A percentile compares a stretch with the other conserved stretches of the same genome.
These are phyloP conservation scores for Penicillium fuscoglaucum DNA, from an alignment of 2,329 filamentous ascomycete species.

Conservation along the genomic window DNA sequence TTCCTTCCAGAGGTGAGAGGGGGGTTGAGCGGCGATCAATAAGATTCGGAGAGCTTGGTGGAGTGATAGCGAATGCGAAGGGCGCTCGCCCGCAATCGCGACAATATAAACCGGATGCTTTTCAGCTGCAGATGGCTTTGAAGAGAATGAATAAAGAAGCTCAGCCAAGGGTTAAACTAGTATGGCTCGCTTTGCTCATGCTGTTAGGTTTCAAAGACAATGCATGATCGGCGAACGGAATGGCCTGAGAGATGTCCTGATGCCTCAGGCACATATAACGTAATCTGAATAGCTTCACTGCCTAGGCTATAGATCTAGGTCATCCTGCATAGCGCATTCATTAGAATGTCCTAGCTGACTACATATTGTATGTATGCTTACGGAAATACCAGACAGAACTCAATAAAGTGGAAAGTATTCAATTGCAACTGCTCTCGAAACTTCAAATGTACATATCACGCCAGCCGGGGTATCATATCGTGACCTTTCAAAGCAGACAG, in stretches of 20 bases:
- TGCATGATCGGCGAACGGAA: conserved; percentile 16
- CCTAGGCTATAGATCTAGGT: background rate
- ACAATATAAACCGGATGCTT: background rate
- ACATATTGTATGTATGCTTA: background rate
- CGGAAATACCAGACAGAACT: background rate
- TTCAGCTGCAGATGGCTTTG: background rate
- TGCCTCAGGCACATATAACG: conserved; percentile 26
- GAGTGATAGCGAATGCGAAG: conserved; percentile 5
- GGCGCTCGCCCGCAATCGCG: conserved; percentile 8
- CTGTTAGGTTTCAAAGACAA: conserved; percentile 12
- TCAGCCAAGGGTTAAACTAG: conserved; percentile 2
- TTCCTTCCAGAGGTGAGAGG: conserved; percentile 4
- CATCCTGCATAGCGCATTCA: background rate
- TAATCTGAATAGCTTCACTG: background rate
- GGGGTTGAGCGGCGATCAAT: conserved; percentile 8
- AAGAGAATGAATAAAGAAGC: background rate
- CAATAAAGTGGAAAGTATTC: conserved; percentile 5
- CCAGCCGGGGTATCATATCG: conserved; percentile 35
- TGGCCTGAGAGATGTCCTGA: background rate
- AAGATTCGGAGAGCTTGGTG: conserved; percentile 14
- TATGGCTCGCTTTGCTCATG: conserved; percentile 8
- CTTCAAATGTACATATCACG: conserved; percentile 15
- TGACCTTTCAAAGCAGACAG: conserved; percentile 25
- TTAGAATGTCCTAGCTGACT: background rate
- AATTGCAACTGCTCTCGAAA: conserved; percentile 15